phyloP scores from a whole-genome alignment of 2,329 filamentous ascomycete genomes.

The Fusarium buharicum region DNA sequence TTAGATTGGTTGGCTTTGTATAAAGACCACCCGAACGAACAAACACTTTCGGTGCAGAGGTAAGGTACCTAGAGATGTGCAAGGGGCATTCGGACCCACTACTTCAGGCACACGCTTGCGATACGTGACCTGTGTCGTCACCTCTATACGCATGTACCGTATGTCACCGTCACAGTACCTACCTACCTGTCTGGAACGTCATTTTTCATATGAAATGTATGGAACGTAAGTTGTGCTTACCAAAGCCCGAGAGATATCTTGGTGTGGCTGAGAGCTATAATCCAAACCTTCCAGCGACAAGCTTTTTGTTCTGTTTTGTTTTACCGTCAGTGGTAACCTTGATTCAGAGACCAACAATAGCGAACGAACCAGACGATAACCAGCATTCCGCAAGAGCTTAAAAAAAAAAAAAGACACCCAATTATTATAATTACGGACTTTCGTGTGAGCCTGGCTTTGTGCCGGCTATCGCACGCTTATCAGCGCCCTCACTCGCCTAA shows the following conservation, averaged over 20 bases:
- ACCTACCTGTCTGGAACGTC: slow-evolving; percentile 36
- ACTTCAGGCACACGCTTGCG: slow-evolving; percentile 14
- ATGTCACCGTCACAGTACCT: not conserved
- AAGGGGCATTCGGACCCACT: not conserved
- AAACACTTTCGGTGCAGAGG: too few relatives aligned
- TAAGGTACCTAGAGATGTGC: too few relatives aligned
- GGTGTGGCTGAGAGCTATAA: not conserved
- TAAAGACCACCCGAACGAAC: too few relatives aligned
- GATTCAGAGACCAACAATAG: not conserved
- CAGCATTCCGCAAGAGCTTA: not conserved
- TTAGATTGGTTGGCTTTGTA: too few relatives aligned
- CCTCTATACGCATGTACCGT: not conserved
- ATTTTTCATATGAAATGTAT: slow-evolving; percentile 39
- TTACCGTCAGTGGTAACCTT: not conserved
- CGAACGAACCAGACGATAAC: not conserved
- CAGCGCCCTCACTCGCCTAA: not conserved
- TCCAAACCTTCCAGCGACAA: not conserved
- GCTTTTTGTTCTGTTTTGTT: not conserved
- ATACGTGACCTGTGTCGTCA: slow-evolving; percentile 7
- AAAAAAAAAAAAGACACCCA: not conserved
- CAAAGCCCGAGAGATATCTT: not conserved
- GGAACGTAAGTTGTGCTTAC: not conserved
- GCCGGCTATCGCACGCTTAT: slow-evolving; percentile 20
- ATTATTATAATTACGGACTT: not conserved
- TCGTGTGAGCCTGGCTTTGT: slow-evolving; percentile 7